A percentile compares a stretch with the other conserved stretches of the same genome.
phyloP scores from a whole-genome alignment of 1,284 basidiomycete species.

The Ustilago bromivora region DNA sequence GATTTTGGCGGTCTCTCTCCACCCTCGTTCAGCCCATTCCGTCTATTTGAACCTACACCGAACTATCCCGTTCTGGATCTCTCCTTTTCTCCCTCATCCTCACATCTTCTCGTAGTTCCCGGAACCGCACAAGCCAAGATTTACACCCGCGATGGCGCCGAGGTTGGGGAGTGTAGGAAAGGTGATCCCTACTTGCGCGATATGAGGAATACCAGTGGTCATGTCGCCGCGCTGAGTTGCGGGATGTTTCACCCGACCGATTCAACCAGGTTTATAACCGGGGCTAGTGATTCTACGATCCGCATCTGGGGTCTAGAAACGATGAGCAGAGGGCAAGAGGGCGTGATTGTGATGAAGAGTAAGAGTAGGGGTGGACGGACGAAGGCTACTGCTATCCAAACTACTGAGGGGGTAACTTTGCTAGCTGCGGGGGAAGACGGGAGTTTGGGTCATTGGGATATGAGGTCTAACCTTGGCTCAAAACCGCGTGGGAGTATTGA shows the following conservation, averaged over 20 bases:
- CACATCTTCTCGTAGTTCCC: constrained; percentile 73
- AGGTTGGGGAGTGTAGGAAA: constrained; percentile 76
- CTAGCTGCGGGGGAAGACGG: constrained; percentile 83
- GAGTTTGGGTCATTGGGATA: constrained; percentile 90
- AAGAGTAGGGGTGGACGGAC: constrained; percentile 95
- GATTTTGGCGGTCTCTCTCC: constrained; percentile 98
- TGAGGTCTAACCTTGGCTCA: constrained; percentile 85
- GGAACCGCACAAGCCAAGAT: constrained; percentile 89
- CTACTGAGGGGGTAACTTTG: constrained; percentile 14
- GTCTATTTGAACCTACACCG: constrained; percentile 91
- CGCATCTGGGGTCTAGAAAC: constrained; percentile 95
- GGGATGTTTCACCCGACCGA: constrained; percentile 92
- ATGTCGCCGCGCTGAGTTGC: constrained; percentile 90
- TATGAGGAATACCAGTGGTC: constrained; percentile 95
- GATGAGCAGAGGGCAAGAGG: constrained; percentile 80
- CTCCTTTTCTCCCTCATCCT: constrained; percentile 35
- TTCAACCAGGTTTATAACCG: constrained; percentile 84
- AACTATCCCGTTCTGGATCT: constrained; percentile 75
- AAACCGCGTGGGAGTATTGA: constrained; percentile 87
- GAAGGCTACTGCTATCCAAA: constrained; percentile 78
- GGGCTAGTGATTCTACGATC: constrained; percentile 93
- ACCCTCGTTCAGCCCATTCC: constrained; percentile 85
- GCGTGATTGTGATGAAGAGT: constrained; percentile 93
- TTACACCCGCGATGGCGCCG: constrained; percentile 74
- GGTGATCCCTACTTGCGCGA: constrained; percentile 98